Evolutionary conservation across 257 asterid genomes (phyloP).

Genomic region (Solanum dulcamara): DNA sequence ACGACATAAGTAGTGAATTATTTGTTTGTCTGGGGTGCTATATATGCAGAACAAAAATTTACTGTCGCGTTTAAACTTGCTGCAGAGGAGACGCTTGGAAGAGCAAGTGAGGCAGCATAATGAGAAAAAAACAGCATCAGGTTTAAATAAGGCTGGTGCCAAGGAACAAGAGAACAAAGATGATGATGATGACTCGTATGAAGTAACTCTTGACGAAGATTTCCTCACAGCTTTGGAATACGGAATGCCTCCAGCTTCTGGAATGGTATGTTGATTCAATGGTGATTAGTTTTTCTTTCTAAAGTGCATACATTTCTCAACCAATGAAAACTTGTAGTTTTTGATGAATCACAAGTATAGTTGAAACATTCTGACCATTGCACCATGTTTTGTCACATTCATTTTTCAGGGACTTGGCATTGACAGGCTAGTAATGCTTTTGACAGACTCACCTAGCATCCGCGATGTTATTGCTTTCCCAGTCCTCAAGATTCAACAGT

Average conservation of each 20-base stretch:
- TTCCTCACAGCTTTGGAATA: conserved; percentile 88
- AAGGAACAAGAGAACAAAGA: conserved; percentile 20
- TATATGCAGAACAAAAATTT: background rate
- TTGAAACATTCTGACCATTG: background rate
- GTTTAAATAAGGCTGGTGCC: conserved; percentile 11
- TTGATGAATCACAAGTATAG: background rate
- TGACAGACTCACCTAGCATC: conserved; percentile 75
- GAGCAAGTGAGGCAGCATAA: conserved; percentile 91
- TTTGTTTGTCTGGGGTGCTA: background rate
- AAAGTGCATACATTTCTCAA: background rate
- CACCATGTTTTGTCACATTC: background rate
- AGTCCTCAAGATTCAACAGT: conserved; percentile 64
- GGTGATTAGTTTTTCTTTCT: background rate
- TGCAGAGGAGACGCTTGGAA: conserved; percentile 75
- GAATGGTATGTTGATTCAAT: conserved; percentile 49
- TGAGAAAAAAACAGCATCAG: conserved; percentile 40
- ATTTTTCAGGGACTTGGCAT: conserved; percentile 82
- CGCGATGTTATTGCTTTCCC: conserved; percentile 95
- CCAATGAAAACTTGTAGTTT: background rate
- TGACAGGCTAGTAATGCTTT: conserved; percentile 86
- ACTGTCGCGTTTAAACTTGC: conserved; percentile 8
- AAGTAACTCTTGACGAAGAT: conserved; percentile 85
- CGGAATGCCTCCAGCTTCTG: conserved; percentile 99
- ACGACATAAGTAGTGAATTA: background rate
- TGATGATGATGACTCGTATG: conserved; percentile 65